phyloP scores from a whole-genome alignment of 148 eudicot genomes.

The Persicaria maculosa region DNA sequence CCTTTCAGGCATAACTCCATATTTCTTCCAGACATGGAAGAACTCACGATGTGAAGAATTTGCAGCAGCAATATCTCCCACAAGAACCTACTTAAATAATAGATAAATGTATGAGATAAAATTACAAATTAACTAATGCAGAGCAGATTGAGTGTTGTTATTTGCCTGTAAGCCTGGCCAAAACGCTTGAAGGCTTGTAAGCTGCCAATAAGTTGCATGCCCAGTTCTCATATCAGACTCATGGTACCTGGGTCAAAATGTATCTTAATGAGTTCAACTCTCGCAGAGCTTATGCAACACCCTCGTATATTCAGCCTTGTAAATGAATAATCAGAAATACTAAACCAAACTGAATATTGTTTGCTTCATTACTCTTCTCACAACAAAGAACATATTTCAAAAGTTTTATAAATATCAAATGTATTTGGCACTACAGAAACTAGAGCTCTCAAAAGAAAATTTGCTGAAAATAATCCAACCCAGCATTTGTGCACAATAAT shows the following conservation, averaged over 20 bases:
- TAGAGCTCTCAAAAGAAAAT: too few relatives aligned
- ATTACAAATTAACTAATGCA: neutral
- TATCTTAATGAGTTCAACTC: neutral
- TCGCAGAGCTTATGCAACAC: neutral
- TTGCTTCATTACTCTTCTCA: neutral
- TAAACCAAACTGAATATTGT: neutral
- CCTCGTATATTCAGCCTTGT: neutral
- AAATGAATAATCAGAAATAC: neutral
- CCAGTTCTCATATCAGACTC: conserved; percentile 99
- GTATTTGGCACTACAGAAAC: too few relatives aligned
- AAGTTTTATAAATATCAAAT: neutral
- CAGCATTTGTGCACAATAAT: too few relatives aligned
- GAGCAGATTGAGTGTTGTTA: conserved; percentile 7
- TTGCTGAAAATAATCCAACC: too few relatives aligned
- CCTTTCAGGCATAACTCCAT: conserved; percentile 96
- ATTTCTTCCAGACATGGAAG: conserved; percentile 76
- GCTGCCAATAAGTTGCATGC: conserved; percentile 88
- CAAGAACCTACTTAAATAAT: conserved; percentile 60
- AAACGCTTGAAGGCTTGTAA: conserved; percentile 97
- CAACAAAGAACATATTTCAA: neutral
- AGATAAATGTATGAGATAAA: conserved; percentile 9
- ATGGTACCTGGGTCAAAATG: conserved; percentile 63
- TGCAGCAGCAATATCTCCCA: conserved; percentile 86
- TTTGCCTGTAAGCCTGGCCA: conserved; percentile 97
- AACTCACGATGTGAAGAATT: conserved; percentile 94